Evolutionary conservation across 2,329 filamentous ascomycete genomes (phyloP), one percentile per base, ranked within the genome.

Genomic region (Neonectria faginata): DNA sequence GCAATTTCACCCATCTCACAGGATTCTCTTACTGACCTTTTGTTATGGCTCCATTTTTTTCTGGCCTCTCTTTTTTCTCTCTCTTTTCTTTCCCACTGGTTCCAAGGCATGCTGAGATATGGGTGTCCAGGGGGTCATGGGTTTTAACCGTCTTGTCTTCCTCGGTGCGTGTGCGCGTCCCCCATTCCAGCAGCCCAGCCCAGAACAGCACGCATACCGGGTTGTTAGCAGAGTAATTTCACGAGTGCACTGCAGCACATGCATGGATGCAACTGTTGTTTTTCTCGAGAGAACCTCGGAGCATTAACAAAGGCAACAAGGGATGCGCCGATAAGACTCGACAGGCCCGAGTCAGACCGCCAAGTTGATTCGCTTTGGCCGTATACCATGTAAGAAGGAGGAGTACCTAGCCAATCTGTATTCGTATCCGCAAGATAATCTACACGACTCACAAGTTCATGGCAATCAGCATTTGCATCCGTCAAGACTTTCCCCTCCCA

Each of bases 1-100:
- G 54, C 54, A 62, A 62, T 62, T 62, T 62, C 54, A 62, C 51
- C 22, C 47, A 57, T 53, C 16, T 42, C 39, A 18, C 14, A 18
- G 9, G 39, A 42, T 20, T 42, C n/a, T 20, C n/a, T 42, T 20
- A 41, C 39, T 54, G 60, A 57, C 54, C 54, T 57, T 53, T 47
- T 52, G 25, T 9, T 22, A 25, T n/a, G 25, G 55, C 50, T 64
- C 61, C 61, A 55, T n/a, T 64, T 31, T 20, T 20, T 22, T 22
- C 22, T 22, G 22, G 22, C 22, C 22, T 22, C 22, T 22, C 22
- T 22, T 22, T 20, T 41, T 29, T 20, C 31, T n/a, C 33, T 18
- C 27, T 41, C 50, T 58, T 36, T 18, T 44, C 14, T 27, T 29
- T n/a, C 20, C 44, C 48, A 25, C 45, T 42, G 31, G 56, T 51